Percentiles rank a stretch among this genome's conserved stretches.
phyloP scores from a whole-genome alignment of 352 stramenopile genomes.

The Pythium catenulatum region DNA sequence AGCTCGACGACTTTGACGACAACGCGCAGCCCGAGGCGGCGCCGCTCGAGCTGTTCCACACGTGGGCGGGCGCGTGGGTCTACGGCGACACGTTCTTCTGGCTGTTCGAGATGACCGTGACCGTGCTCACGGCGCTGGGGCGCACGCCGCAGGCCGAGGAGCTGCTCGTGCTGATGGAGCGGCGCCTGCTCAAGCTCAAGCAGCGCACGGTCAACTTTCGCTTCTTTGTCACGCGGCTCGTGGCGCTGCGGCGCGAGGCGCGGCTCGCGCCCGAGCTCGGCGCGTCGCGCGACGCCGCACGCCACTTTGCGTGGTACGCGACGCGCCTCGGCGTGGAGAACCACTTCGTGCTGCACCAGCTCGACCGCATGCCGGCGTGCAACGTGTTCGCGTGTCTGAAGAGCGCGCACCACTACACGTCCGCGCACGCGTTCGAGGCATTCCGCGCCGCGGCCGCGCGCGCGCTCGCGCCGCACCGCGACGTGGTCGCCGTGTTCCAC shows the following conservation, averaged over 20 bases:
- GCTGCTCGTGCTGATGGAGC: constrained; percentile 8
- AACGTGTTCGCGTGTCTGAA: too few relatives aligned
- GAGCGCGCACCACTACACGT: too few relatives aligned
- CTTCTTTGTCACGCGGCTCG: not conserved
- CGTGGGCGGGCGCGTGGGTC: not conserved
- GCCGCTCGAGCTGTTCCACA: not conserved
- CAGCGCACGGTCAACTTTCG: not conserved
- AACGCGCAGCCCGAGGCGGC: not conserved
- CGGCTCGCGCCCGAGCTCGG: not conserved
- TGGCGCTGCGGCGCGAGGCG: not conserved
- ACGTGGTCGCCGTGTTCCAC: too few relatives aligned
- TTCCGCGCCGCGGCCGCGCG: too few relatives aligned
- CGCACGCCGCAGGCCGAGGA: constrained; percentile 14
- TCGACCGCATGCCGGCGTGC: too few relatives aligned
- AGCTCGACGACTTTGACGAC: not conserved
- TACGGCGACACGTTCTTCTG: not conserved
- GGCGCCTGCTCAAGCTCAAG: not conserved
- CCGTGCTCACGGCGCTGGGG: not conserved
- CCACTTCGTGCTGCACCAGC: too few relatives aligned
- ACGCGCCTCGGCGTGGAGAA: too few relatives aligned
- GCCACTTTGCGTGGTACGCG: constrained; percentile 38
- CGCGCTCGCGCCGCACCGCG: too few relatives aligned
- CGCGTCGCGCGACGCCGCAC: not conserved
- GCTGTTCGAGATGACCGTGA: constrained; percentile 17
- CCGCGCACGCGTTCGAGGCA: too few relatives aligned